Evolutionary conservation across 805 yeast genomes (phyloP).

Genomic region (Clavispora asparagi): DNA sequence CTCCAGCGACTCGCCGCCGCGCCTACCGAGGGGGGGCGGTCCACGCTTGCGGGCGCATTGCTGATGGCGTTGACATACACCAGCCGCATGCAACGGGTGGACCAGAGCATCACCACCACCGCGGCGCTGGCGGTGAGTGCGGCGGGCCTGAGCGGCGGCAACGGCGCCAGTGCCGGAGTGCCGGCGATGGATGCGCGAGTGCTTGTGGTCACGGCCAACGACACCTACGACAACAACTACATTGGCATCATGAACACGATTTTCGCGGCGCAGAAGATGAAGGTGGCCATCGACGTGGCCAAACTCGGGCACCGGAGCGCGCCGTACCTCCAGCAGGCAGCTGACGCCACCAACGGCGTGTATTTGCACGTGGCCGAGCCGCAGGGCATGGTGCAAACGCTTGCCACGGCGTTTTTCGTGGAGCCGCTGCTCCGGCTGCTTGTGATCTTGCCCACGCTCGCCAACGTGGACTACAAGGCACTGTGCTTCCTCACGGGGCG

Average conservation of each 20-base stretch:
- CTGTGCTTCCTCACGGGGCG: constrained; percentile 90
- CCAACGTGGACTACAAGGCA: constrained; percentile 88
- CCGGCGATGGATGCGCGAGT: constrained; percentile 33
- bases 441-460: constrained; percentile 74
- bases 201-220: constrained; percentile 62
- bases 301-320: constrained; percentile 61
- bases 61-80: constrained; percentile 78
- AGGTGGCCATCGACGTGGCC: constrained; percentile 85
- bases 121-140: constrained; percentile 40
- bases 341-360: constrained; percentile 91
- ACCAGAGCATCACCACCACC: constrained; percentile 40
- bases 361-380: constrained; percentile 68
- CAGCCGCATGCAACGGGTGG: constrained; percentile 55
- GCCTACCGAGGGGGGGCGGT: constrained; percentile 38
- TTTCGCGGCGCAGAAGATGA: constrained; percentile 92
- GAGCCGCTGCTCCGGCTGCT: constrained; percentile 80
- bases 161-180: constrained; percentile 5
- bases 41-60: constrained; percentile 65
- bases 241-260: constrained; percentile 93
- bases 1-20: constrained; percentile 15
- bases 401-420: constrained; percentile 74
- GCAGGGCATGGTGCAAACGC: constrained; percentile 74
- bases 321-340: constrained; percentile 89
- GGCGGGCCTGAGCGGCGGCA: constrained; percentile 20
- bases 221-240: constrained; percentile 69